Evolutionary conservation across 495 filamentous ascomycete genomes (phyloP).

Genomic region (Penicillium atrosanguineum): DNA sequence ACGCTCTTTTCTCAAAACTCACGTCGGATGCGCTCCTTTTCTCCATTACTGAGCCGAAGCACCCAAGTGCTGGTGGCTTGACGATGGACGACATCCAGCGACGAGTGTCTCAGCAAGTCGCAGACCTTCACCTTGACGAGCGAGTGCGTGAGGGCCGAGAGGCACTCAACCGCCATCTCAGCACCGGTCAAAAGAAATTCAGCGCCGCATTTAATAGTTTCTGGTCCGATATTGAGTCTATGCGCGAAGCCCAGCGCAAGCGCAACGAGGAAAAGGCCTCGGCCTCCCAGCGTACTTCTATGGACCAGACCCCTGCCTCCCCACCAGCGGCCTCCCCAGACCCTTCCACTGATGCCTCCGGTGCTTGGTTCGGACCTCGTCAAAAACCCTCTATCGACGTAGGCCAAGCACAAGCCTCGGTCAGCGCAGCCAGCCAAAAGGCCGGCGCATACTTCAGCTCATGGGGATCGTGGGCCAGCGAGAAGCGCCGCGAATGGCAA

Average conservation of each 20-base stretch:
- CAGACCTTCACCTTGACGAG: conserved; percentile 87
- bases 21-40: conserved; percentile 86
- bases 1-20: conserved; percentile 71
- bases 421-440: conserved; percentile 64
- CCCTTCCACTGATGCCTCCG: conserved; percentile 22
- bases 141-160: conserved; percentile 74
- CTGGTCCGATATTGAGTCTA: conserved; percentile 82
- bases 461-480: conserved; percentile 92
- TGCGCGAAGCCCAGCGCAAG: conserved; percentile 78
- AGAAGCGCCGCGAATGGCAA: conserved; percentile 71
- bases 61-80: conserved; percentile 92
- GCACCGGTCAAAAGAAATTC: conserved; percentile 82
- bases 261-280: conserved; percentile 56
- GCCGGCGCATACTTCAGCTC: conserved; percentile 88
- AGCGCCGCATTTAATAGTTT: conserved; percentile 79
- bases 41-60: conserved; percentile 87
- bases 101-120: conserved; percentile 80
- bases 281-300: conserved; percentile 35
- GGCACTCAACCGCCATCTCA: conserved; percentile 71
- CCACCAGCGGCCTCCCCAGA: conserved; percentile 22
- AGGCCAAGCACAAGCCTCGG: conserved; percentile 63
- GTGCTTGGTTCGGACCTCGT: conserved; percentile 29
- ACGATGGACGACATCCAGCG: conserved; percentile 94
- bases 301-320: conserved; percentile 25
- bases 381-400: conserved; percentile 53